These are phyloP conservation scores for Allomyces arbusculus DNA, from an alignment of 192 early-diverging fungal species.

Conservation along the genomic window DNA sequence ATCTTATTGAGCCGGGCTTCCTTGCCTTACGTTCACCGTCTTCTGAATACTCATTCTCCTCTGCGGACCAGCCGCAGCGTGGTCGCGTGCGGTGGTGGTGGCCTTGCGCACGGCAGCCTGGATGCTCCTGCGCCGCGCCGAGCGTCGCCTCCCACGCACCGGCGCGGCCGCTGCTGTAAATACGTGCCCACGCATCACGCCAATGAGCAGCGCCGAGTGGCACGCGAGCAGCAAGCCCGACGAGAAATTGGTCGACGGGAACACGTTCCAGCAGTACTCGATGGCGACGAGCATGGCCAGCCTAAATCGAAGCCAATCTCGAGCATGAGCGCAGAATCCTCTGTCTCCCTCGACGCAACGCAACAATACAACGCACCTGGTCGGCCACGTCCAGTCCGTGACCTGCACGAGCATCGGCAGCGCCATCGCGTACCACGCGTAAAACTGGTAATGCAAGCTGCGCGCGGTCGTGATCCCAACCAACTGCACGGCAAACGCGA, in stretches of 20 bases:
- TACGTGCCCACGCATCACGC: no score
- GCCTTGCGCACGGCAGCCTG: no score
- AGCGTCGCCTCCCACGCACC: no score
- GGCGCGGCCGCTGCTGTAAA: no score
- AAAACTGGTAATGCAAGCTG: conserved; percentile 92
- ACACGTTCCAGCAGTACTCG: conserved; percentile 75
- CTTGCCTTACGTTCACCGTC: no score
- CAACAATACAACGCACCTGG: conserved; percentile 10
- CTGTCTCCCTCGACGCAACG: conserved; percentile 3
- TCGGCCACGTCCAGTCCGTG: conserved; percentile 4
- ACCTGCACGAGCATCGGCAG: conserved; percentile 59
- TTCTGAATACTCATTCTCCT: no score
- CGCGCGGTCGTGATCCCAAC: conserved; percentile 75
- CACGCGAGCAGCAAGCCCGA: conserved; percentile 21
- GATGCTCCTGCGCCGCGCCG: no score
- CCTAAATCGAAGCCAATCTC: conserved; percentile 1
- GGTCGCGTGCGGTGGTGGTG: no score
- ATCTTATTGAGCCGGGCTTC: no score
- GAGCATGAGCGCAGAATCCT: neutral
- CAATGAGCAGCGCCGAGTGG: no score
- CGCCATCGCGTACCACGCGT: conserved; percentile 77
- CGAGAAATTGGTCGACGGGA: conserved; percentile 43
- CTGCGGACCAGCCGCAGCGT: no score
- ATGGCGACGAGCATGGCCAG: conserved; percentile 20
- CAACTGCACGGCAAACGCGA: conserved; percentile 71